Percentiles rank a stretch among this genome's conserved stretches.
Conservation (phyloP, 768 basidiomycete genomes). For the Hygrophorus russula region DNA sequence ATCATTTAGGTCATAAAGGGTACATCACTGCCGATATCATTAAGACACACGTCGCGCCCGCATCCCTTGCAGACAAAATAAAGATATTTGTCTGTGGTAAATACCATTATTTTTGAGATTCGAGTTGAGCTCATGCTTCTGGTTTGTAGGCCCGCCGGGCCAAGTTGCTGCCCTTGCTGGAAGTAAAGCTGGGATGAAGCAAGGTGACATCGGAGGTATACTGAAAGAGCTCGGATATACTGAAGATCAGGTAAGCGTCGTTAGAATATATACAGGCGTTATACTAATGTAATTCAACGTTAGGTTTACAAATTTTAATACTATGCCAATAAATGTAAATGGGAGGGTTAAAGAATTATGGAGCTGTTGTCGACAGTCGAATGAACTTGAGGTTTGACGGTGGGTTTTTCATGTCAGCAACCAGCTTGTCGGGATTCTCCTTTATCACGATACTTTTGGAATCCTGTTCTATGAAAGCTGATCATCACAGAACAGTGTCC, state of each 20-base stretch:
- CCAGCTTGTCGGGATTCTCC: no score
- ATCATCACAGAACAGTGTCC: no score
- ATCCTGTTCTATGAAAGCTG: no score
- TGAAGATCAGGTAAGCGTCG: constrained; percentile 56
- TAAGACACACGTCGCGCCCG: constrained; percentile 56
- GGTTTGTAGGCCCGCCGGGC: constrained; percentile 56
- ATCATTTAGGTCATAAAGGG: constrained; percentile 46
- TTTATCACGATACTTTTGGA: no score
- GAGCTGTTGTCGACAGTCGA: no score
- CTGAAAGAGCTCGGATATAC: constrained; percentile 83
- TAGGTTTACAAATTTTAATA: constrained; percentile 7
- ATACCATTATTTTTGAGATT: constrained; percentile 13
- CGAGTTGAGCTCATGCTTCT: constrained; percentile 4
- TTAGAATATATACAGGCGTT: not conserved
- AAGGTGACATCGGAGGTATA: constrained; percentile 74
- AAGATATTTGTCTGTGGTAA: constrained; percentile 86
- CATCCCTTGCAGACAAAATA: constrained; percentile 61
- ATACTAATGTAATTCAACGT: not conserved
- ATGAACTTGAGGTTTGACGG: no score
- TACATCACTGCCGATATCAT: constrained; percentile 67
- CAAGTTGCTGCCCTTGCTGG: constrained; percentile 88
- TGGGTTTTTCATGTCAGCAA: no score
- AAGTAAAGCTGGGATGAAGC: constrained; percentile 79
- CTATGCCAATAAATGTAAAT: not conserved
- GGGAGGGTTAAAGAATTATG: not conserved